Evolutionary conservation across 2,329 filamentous ascomycete species (phyloP).

Genomic region (Pseudocercospora musae): DNA sequence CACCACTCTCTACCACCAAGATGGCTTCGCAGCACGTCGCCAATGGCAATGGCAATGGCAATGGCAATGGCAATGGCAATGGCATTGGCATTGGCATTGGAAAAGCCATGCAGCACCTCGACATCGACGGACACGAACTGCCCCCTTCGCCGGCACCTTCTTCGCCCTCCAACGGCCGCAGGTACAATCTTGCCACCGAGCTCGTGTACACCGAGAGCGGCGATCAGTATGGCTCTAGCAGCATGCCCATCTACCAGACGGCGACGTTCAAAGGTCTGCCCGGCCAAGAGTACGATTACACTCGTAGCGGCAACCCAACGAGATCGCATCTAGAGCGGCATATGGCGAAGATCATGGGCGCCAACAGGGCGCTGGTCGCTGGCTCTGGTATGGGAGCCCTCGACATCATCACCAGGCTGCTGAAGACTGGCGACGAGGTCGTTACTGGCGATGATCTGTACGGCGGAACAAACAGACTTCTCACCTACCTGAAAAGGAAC

Average conservation of each 20-base stretch:
- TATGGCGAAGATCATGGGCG: slow-evolving; percentile 98
- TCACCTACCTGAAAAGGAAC: slow-evolving; percentile 87
- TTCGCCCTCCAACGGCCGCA: slow-evolving; percentile 77
- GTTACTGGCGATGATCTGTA: slow-evolving; percentile 97
- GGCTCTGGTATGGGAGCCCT: slow-evolving; percentile 96
- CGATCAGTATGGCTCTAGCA: slow-evolving; percentile 96
- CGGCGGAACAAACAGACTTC: slow-evolving; percentile 86
- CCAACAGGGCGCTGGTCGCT: slow-evolving; percentile 83
- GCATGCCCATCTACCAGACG: slow-evolving; percentile 94
- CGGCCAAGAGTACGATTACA: slow-evolving; percentile 92
- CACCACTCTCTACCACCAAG: slow-evolving; percentile 18
- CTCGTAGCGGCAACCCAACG: slow-evolving; percentile 93
- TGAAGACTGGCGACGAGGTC: slow-evolving; percentile 92
- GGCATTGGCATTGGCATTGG: too few species aligned
- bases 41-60: slow-evolving; percentile 41
- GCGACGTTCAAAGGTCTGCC: slow-evolving; percentile 94
- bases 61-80: too few species aligned
- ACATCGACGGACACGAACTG: slow-evolving; percentile 78
- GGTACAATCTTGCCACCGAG: slow-evolving; percentile 93
- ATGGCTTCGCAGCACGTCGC: slow-evolving; percentile 29
- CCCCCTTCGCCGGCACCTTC: slow-evolving; percentile 92
- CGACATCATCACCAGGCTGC: slow-evolving; percentile 88
- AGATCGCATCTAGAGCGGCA: slow-evolving; percentile 94
- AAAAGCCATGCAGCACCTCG: slow-evolving; percentile 54
- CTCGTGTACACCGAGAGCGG: slow-evolving; percentile 93